These are phyloP conservation scores for Cryphonectria radicalis DNA, from an alignment of 2,329 filamentous ascomycete genomes.

Conservation along the genomic window DNA sequence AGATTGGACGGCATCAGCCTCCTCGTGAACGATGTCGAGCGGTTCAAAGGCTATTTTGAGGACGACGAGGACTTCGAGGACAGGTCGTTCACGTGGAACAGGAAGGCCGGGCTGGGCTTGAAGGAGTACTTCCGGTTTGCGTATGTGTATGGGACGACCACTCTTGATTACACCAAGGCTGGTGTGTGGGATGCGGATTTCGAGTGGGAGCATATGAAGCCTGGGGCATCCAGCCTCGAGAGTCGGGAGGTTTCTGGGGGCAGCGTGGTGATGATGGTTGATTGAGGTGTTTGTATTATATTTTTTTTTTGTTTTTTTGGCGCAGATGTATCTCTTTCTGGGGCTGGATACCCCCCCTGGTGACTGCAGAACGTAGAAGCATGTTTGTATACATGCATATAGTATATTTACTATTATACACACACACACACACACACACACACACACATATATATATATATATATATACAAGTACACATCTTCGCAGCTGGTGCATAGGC, in stretches of 20 bases:
- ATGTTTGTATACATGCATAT: background rate
- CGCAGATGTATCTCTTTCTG: background rate
- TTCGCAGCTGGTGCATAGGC: background rate
- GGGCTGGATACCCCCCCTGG: background rate
- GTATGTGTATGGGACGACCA: conserved; percentile 67
- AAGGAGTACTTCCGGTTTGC: conserved; percentile 81
- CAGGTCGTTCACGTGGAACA: conserved; percentile 61
- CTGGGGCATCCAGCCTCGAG: conserved; percentile 59
- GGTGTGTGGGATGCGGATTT: conserved; percentile 69
- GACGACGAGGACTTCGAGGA: conserved; percentile 50
- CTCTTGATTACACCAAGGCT: conserved; percentile 76
- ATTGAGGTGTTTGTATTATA: conserved; percentile 10
- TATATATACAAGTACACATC: background rate
- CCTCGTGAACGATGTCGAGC: conserved; percentile 84
- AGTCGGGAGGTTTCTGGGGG: conserved; percentile 30
- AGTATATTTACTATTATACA: no score
- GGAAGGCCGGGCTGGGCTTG: conserved; percentile 48
- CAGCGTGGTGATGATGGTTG: conserved; percentile 26
- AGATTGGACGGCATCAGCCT: conserved; percentile 71
- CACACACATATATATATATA: no score
- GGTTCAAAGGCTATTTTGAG: conserved; percentile 73
- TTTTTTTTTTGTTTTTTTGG: background rate
- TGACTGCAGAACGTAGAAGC: background rate
- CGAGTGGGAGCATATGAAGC: conserved; percentile 67
- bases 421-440: background rate